Evolutionary conservation across 192 early-diverging fungal genomes (phyloP), one percentile per base, ranked within the genome.

Genomic region (Geranomyces michiganensis): DNA sequence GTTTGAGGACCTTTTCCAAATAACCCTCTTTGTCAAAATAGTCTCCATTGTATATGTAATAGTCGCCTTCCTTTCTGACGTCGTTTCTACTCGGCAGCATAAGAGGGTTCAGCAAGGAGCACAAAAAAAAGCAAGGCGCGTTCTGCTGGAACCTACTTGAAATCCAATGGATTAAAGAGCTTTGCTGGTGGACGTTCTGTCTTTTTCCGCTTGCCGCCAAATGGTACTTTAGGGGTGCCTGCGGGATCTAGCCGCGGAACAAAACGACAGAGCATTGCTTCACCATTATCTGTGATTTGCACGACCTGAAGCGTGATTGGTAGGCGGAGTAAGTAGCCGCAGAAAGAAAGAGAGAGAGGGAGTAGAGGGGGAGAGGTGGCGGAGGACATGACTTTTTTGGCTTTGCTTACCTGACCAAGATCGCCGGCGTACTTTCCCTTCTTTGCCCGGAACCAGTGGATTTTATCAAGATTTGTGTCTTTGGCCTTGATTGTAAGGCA

Each of bases 401-500:
- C 10, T 0, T 27, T 10, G 33, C 77, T 61, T 56, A 94, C 93
- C 79, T 95, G 93, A 27, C 89, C 96, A 70, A 99, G 78, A 81
- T 99, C 97, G 46, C 93, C 94, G 7, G 88, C 88, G 71, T 96
- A 98, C 70, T 91, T 98, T 47, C 96, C 97, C 67, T 91, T 89
- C 70, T 91, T 92, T 47, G 97, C 86, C 44, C 94, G 87, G 30
- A 94, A 92, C 96, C 96, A 99, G 8, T 85, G 76, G 15, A 90
- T 90, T 13, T 78, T 72, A 46, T 88, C 81, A 29, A 94, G 67
- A 3, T 92, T 87, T 0, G 80, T 65, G 62, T 77, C 81, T 61
- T 88, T 89, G 47, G 83, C 65, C 73, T 89, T 88, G 67, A 96
- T 88, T 43, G 82, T 88, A 45, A 99, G 86, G 41, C 91, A 90